Conservation (phyloP, 176 grass and related monocot species). For the Thalia dealbata region DNA sequence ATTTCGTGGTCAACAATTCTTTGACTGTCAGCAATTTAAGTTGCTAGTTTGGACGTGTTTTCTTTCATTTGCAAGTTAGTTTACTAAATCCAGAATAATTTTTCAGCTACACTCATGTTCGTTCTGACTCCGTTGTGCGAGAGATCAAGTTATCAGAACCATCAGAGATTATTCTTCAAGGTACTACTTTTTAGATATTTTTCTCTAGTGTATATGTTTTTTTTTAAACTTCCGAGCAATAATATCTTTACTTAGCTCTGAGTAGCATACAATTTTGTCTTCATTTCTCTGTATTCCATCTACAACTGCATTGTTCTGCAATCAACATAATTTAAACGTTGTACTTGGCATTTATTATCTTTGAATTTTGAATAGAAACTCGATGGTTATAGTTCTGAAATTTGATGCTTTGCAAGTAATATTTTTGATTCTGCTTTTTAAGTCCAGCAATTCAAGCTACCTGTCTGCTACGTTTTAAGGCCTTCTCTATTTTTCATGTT, state of each 20-base stretch:
- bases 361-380: no score
- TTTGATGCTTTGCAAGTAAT: no score
- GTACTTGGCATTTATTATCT: background rate
- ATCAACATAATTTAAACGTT: background rate
- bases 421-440: no score
- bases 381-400: no score
- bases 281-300: no score
- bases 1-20: background rate
- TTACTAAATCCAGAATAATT: background rate
- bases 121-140: slow-evolving; percentile 71
- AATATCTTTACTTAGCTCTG: no score
- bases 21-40: background rate
- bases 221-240: background rate
- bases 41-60: background rate
- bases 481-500: no score
- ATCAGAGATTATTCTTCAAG: slow-evolving; percentile 67
- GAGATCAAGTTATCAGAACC: slow-evolving; percentile 70
- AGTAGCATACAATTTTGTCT: no score
- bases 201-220: background rate
- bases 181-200: background rate
- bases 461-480: no score
- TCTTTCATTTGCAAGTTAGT: background rate
- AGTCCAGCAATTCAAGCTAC: no score
- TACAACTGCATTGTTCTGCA: no score
- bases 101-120: slow-evolving; percentile 79